These are phyloP conservation scores for Lasiosphaeriaceae sp. DNA, from an alignment of 495 filamentous ascomycete genomes.

Conservation along the genomic window DNA sequence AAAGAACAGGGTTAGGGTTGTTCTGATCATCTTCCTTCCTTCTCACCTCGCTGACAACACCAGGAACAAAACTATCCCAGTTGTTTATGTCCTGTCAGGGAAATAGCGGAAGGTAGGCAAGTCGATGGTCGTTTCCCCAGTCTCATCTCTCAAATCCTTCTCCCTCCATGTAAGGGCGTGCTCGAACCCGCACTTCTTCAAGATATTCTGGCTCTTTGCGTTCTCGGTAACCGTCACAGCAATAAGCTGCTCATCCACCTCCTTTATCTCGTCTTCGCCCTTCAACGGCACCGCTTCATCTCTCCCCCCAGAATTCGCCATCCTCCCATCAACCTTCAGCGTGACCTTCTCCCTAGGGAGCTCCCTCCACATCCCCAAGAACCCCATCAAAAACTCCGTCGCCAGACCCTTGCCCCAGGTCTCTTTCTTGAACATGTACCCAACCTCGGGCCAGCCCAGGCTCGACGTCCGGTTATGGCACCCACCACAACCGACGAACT, in stretches of 20 bases:
- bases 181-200: conserved; percentile 40
- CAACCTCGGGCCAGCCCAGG: conserved; percentile 45
- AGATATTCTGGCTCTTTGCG: conserved; percentile 30
- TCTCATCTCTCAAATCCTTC: conserved; percentile 12
- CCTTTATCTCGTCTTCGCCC: conserved; percentile 3
- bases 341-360: conserved; percentile 35
- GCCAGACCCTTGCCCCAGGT: conserved; percentile 43
- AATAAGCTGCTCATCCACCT: conserved; percentile 30
- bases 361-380: conserved; percentile 31
- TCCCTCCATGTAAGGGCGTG: conserved; percentile 20
- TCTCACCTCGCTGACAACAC: no score
- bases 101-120: conserved; percentile 23
- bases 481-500: conserved; percentile 41
- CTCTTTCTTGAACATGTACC: conserved; percentile 44
- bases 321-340: conserved; percentile 22
- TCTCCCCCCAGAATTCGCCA: conserved; percentile 11
- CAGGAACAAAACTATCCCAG: no score
- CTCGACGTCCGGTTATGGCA: conserved; percentile 13
- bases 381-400: conserved; percentile 43
- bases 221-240: conserved; percentile 35
- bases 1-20: no score
- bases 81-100: background rate
- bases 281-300: conserved; percentile 8
- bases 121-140: background rate
- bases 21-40: no score